These are phyloP conservation scores for Calamus simplicifolius DNA, from an alignment of 176 grass and related monocot species.

Conservation along the genomic window DNA sequence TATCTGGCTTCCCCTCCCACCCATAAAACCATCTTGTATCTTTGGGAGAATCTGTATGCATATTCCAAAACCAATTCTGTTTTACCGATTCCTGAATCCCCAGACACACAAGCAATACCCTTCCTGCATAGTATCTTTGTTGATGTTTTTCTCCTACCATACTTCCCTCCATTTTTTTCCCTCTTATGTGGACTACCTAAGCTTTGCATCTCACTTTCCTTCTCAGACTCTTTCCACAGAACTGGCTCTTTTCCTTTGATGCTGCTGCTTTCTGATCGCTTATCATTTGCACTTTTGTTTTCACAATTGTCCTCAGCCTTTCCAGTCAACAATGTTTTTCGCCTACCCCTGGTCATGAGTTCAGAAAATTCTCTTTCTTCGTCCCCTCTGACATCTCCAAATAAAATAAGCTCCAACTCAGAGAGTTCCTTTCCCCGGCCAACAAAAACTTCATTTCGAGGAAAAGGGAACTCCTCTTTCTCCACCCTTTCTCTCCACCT, in stretches of 20 bases:
- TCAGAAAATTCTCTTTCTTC: slow-evolving; percentile 86
- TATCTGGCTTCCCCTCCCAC: slow-evolving; percentile 82
- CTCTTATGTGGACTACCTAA: slow-evolving; percentile 25
- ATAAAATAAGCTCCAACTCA: slow-evolving; percentile 87
- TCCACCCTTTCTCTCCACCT: slow-evolving; percentile 69
- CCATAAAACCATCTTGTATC: slow-evolving; percentile 97
- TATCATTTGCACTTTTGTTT: slow-evolving; percentile 10
- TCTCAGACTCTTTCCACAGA: slow-evolving; percentile 84
- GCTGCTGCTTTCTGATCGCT: slow-evolving; percentile 34
- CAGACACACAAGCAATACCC: slow-evolving; percentile 93
- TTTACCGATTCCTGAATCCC: slow-evolving; percentile 94
- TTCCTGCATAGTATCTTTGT: slow-evolving; percentile 89
- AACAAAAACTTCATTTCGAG: slow-evolving; percentile 70
- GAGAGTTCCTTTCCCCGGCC: slow-evolving; percentile 93
- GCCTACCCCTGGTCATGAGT: slow-evolving; percentile 61
- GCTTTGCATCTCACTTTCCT: slow-evolving; percentile 95
- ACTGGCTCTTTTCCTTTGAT: slow-evolving; percentile 78
- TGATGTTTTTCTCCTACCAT: slow-evolving; percentile 45
- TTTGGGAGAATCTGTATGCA: slow-evolving; percentile 76
- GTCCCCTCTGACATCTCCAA: slow-evolving; percentile 80
- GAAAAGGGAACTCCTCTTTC: slow-evolving; percentile 88
- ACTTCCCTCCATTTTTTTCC: slow-evolving; percentile 40
- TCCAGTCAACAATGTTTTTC: slow-evolving; percentile 31
- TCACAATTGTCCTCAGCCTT: slow-evolving; percentile 36
- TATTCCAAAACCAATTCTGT: slow-evolving; percentile 94